Conservation (phyloP, 768 basidiomycete genomes). For the Goffeauzyma gilvescens region DNA sequence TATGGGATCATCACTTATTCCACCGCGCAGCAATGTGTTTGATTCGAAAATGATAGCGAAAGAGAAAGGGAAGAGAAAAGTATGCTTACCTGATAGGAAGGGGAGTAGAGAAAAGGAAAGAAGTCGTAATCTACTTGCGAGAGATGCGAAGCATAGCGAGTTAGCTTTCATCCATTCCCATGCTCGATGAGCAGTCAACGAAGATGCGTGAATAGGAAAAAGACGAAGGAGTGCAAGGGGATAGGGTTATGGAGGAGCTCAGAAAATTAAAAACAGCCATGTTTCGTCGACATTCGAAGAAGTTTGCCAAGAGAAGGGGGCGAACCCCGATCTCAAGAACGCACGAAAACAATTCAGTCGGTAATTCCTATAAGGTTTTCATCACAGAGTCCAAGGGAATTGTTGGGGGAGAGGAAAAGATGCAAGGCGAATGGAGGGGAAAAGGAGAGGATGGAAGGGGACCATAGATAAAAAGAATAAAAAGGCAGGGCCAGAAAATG, state of each 20-base stretch:
- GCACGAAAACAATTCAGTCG: slow-evolving; percentile 2
- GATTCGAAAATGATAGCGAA: background rate
- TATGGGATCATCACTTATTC: slow-evolving; percentile 9
- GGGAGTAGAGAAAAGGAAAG: background rate
- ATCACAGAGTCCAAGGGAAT: background rate
- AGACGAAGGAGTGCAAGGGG: too few relatives aligned
- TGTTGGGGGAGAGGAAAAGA: background rate
- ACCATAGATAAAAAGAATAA: slow-evolving; percentile 3
- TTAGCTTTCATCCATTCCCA: too few relatives aligned
- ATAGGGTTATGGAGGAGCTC: background rate
- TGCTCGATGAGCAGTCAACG: too few relatives aligned
- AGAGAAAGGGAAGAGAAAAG: background rate
- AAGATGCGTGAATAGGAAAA: too few relatives aligned
- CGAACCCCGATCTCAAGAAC: too few relatives aligned
- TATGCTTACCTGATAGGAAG: background rate
- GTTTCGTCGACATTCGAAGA: slow-evolving; percentile 9
- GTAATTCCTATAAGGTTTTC: slow-evolving; percentile 5
- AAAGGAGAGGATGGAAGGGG: slow-evolving; percentile 1
- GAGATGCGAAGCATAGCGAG: too few relatives aligned
- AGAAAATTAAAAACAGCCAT: slow-evolving; percentile 10
- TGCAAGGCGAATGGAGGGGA: slow-evolving; percentile 3
- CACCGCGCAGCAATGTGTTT: too few relatives aligned
- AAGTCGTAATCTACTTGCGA: background rate
- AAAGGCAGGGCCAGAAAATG: background rate
- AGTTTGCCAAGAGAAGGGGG: background rate